Percentiles rank a stretch among this genome's conserved stretches.
Conservation (phyloP, 2,329 filamentous ascomycete genomes). For the Apiospora aurea region DNA sequence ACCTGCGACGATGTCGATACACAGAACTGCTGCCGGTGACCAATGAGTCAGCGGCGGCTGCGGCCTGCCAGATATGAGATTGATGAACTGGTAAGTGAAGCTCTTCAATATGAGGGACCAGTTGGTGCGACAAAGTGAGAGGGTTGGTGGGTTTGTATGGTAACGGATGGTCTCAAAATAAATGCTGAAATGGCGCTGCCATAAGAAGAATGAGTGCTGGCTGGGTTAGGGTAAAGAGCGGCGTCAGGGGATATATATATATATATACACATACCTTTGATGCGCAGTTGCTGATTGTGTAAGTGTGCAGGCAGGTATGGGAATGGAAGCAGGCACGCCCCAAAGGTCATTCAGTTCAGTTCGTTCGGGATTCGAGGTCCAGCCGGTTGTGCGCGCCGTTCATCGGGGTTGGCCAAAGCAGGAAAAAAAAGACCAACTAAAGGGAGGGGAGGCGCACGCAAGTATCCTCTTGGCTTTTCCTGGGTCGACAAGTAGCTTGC, state of each 20-base stretch:
- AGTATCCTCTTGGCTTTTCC: background rate
- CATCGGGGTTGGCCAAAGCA: background rate
- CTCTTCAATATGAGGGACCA: background rate
- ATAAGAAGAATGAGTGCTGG: background rate
- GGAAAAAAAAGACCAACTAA: background rate
- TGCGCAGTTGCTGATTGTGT: background rate
- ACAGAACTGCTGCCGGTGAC: background rate
- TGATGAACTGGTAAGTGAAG: background rate
- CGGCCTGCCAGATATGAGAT: background rate
- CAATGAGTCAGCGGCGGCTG: background rate
- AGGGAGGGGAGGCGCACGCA: background rate
- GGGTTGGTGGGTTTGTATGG: background rate
- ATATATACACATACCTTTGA: background rate
- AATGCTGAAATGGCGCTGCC: background rate
- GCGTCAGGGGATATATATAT: background rate
- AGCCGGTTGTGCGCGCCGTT: conserved; percentile 1
- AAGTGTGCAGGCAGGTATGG: background rate
- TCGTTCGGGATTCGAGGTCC: background rate
- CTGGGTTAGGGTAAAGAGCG: background rate
- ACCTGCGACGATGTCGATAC: background rate
- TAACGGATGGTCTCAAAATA: background rate
- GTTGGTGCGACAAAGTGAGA: background rate
- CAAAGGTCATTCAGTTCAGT: background rate
- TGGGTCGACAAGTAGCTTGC: background rate
- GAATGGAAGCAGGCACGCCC: background rate